phyloP scores from a whole-genome alignment of 805 yeast genomes.

The Scheffersomyces coipomensis region DNA sequence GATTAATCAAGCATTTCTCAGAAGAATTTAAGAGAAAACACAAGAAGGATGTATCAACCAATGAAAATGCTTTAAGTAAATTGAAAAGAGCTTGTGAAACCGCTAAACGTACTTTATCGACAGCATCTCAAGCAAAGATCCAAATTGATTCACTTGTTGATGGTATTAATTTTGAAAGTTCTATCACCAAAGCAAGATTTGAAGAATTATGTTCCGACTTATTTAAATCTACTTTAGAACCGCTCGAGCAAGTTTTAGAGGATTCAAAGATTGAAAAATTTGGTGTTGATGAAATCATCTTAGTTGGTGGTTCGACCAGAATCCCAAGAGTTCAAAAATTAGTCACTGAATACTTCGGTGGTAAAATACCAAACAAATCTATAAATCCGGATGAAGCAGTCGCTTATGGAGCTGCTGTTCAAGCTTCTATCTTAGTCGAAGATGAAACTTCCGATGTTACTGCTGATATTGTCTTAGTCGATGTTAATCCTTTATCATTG shows the following conservation, averaged over 20 bases:
- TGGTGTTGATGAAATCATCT: constrained; percentile 90
- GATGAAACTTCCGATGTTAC: constrained; percentile 55
- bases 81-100: constrained; percentile 97
- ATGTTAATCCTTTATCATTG: constrained; percentile 89
- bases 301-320: constrained; percentile 99
- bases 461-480: constrained; percentile 64
- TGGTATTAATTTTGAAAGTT: constrained; percentile 93
- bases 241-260: constrained; percentile 92
- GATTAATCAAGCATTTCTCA: constrained; percentile 83
- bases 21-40: constrained; percentile 96
- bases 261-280: constrained; percentile 87
- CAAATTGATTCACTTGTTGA: constrained; percentile 94
- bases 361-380: constrained; percentile 95
- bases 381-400: constrained; percentile 99
- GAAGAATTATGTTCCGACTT: constrained; percentile 93
- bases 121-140: constrained; percentile 92
- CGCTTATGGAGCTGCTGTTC: constrained; percentile 99
- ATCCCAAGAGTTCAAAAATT: constrained; percentile 97
- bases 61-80: constrained; percentile 86
- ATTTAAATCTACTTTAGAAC: constrained; percentile 92
- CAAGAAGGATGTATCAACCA: constrained; percentile 75
- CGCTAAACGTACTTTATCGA: constrained; percentile 94
- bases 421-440: constrained; percentile 96
- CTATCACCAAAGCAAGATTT: constrained; percentile 95
- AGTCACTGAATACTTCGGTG: constrained; percentile 84